Conservation (phyloP, 2,329 filamentous ascomycete species). For the Hansfordia pulvinata region DNA sequence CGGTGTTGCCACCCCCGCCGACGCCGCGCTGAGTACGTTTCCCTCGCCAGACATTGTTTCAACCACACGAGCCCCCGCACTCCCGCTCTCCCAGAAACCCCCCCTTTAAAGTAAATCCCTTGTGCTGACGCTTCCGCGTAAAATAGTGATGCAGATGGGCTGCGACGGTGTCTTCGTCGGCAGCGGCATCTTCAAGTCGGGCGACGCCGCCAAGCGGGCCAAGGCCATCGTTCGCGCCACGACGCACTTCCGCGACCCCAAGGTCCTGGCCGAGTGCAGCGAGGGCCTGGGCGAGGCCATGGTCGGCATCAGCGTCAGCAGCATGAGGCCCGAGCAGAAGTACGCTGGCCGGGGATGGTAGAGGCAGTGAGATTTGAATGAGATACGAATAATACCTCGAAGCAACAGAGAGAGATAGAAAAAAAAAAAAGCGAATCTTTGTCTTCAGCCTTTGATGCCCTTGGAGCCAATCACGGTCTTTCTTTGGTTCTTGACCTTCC, state of each 20-base stretch:
- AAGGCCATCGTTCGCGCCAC: conserved; percentile 91
- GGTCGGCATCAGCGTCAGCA: conserved; percentile 83
- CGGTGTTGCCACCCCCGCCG: conserved; percentile 97
- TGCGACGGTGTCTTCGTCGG: conserved; percentile 98
- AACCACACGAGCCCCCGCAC: no score
- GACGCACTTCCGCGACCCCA: conserved; percentile 77
- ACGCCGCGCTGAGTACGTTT: conserved; percentile 81
- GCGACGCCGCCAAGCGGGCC: conserved; percentile 78
- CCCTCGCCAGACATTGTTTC: no score
- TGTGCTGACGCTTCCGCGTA: no score
- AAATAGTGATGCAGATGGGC: conserved; percentile 99
- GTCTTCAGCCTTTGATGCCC: no score
- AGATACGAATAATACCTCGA: no score
- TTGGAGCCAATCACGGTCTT: no score
- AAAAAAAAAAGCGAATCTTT: no score
- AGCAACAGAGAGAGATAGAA: no score
- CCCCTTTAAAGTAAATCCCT: no score
- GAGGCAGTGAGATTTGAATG: no score
- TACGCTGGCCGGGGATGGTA: conserved; percentile 80
- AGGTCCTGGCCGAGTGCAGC: conserved; percentile 76
- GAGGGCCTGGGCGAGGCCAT: conserved; percentile 91
- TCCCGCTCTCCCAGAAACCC: no score
- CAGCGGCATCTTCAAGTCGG: conserved; percentile 93
- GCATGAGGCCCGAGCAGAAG: conserved; percentile 68
- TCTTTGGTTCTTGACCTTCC: no score